Evolutionary conservation across 2,329 filamentous ascomycete genomes (phyloP).

Genomic region (Colletotrichum filicis): DNA sequence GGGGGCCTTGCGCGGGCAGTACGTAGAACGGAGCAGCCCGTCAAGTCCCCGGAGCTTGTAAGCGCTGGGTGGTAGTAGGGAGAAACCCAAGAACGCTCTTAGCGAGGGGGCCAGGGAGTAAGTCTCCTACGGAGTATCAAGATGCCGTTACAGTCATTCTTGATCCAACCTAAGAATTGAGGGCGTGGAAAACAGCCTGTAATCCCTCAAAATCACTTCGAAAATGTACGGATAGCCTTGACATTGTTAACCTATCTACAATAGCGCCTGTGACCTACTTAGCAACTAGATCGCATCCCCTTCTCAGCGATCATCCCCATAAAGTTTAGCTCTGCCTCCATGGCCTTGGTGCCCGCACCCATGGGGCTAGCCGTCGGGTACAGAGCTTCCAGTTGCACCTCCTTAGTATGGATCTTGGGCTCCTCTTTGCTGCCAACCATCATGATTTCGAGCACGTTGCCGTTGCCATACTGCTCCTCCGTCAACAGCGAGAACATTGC

Average conservation of each 20-base stretch:
- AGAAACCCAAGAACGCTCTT: too few relatives aligned
- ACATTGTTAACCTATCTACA: too few relatives aligned
- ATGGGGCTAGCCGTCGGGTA: constrained; percentile 7
- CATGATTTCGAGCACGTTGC: constrained; percentile 37
- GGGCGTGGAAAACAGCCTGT: too few relatives aligned
- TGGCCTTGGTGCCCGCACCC: constrained; percentile 11
- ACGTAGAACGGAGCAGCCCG: not conserved
- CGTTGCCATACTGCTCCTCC: constrained; percentile 36
- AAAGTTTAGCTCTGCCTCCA: constrained; percentile 4
- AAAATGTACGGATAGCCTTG: too few relatives aligned
- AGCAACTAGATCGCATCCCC: constrained; percentile 1
- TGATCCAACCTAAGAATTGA: too few relatives aligned
- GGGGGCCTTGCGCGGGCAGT: not conserved
- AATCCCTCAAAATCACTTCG: too few relatives aligned
- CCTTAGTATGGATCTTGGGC: constrained; percentile 23
- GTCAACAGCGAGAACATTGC: constrained; percentile 32
- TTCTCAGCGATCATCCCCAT: constrained; percentile 3
- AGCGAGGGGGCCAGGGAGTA: too few relatives aligned
- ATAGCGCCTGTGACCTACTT: not conserved
- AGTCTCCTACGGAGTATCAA: not conserved
- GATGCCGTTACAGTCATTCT: too few relatives aligned
- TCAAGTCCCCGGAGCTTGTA: too few relatives aligned
- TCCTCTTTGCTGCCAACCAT: constrained; percentile 28
- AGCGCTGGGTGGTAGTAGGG: too few relatives aligned
- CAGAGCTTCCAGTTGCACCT: constrained; percentile 23